A percentile compares a stretch with the other conserved stretches of the same genome.
Conservation (phyloP, 2,329 filamentous ascomycete genomes). For the Aspergillus neoniger region DNA sequence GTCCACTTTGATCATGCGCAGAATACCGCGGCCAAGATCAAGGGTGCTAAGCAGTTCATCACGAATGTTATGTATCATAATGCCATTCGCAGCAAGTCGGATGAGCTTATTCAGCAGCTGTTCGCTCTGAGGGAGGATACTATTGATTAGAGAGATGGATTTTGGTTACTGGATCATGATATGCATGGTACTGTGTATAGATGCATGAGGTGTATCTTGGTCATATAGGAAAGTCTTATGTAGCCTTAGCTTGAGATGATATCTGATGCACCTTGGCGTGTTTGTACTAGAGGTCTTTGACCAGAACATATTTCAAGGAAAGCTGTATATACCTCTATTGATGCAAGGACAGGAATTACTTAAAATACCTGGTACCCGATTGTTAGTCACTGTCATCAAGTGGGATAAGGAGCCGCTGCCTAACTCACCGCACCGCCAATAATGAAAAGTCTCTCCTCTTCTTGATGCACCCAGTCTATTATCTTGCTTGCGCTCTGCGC, state of each 20-base stretch:
- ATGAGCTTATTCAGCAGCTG: slow-evolving; percentile 74
- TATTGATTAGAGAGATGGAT: slow-evolving; percentile 49
- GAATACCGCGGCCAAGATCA: slow-evolving; percentile 73
- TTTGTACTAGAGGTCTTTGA: background rate
- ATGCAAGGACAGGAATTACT: background rate
- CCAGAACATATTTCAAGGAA: background rate
- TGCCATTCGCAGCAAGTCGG: slow-evolving; percentile 70
- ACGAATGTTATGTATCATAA: slow-evolving; percentile 90
- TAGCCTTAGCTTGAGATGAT: too few relatives aligned
- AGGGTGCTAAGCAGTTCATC: slow-evolving; percentile 75
- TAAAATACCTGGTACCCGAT: slow-evolving; percentile 13
- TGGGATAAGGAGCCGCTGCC: too few relatives aligned
- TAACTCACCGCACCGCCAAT: slow-evolving; percentile 83
- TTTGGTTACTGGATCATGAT: background rate
- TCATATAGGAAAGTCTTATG: background rate
- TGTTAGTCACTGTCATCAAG: background rate
- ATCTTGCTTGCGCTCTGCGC: slow-evolving; percentile 86
- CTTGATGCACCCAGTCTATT: slow-evolving; percentile 84
- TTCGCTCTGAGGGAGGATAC: slow-evolving; percentile 75
- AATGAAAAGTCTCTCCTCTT: slow-evolving; percentile 94
- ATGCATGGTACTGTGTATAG: background rate
- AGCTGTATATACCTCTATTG: background rate
- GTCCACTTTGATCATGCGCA: slow-evolving; percentile 75
- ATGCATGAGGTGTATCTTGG: background rate
- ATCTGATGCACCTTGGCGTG: too few relatives aligned